Base-by-base conservation (phyloP, 768 basidiomycete genomes). In the Stropharia rugosoannulata region DNA sequence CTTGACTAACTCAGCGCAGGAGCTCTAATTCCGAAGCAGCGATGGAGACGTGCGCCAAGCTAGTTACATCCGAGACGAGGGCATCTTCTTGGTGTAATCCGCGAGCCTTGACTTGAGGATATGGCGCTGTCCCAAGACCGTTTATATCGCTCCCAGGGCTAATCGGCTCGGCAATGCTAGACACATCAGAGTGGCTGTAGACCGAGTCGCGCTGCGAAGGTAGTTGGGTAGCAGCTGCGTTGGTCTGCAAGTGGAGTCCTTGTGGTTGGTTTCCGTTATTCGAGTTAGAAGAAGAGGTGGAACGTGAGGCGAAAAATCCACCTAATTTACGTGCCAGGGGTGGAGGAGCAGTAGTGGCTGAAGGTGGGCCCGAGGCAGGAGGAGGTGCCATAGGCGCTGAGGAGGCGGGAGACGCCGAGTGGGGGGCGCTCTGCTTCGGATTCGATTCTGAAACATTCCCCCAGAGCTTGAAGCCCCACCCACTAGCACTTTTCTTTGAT, bases 401-500 rank as follows among this genome's bases (percentile, higher is more conserved):
- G 2, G 55, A 39, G 5, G 59, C 53, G 18, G 61, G 39, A 25
- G 57, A 41, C 11, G 61, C 61, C 13, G 61, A 61, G 18, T 57
- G 41, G 2, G 59, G 61, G 11, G 40, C 55, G 40, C 38, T 57
- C 25, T 18, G 54, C 10, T 60, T 54, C 22, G 61, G 57, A 40
- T 54, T 59, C 36, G 57, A 49, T 9, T 57, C 53, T n/a, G 55
- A 54, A 22, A 48, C 60, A 36, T 37, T 61, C 32, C 69, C 69
- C 87, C 87, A 90, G 45, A 90, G 72, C 64, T 85, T 89, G 70
- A 90, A 88, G 9, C 83, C 82, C 86, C 87, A 88, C 35, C 82
- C 77, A 15, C 75, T 54, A 9, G 53, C 63, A 6, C 62, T 65
- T 59, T 69, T 66, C 65, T 72, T 74, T 54, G 62, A 62, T 18